A percentile compares a stretch with the other conserved stretches of the same genome.
Conservation (phyloP, 163 green algal genomes). For the Chlorella variabilis region DNA sequence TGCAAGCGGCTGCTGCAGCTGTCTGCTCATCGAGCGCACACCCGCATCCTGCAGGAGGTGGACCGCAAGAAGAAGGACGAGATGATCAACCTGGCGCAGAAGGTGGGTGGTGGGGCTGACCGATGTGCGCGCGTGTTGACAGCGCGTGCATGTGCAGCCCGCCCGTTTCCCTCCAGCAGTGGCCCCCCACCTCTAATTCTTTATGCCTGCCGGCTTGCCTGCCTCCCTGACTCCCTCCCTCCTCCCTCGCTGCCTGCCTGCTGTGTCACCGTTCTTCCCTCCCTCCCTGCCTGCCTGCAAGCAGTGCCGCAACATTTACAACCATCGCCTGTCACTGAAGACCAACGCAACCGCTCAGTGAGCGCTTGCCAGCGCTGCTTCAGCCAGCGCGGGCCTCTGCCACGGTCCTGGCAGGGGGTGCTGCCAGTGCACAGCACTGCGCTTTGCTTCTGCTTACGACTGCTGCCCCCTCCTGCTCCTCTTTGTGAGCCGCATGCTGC, state of each 20-base stretch:
- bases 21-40: too few relatives aligned
- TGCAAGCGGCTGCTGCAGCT: not conserved
- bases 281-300: not conserved
- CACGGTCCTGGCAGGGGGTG: not conserved
- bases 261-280: not conserved
- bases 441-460: too few relatives aligned
- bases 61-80: conserved; percentile 16
- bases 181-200: too few relatives aligned
- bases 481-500: not conserved
- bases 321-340: conserved; percentile 7
- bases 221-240: not conserved
- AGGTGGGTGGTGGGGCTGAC: too few relatives aligned
- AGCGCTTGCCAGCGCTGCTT: too few relatives aligned
- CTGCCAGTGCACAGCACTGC: too few relatives aligned
- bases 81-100: conserved; percentile 25
- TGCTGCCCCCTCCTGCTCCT: not conserved
- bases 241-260: not conserved
- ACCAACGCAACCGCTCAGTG: not conserved
- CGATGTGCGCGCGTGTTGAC: too few relatives aligned
- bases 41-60: not conserved
- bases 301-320: conserved; percentile 18
- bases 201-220: not conserved
- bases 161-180: too few relatives aligned
- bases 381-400: not conserved
- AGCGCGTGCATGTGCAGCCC: too few relatives aligned